Percentiles rank a stretch among this genome's conserved stretches.
Conservation (phyloP, 1,284 basidiomycete species). For the Ceratorhiza oryzae-sativae region DNA sequence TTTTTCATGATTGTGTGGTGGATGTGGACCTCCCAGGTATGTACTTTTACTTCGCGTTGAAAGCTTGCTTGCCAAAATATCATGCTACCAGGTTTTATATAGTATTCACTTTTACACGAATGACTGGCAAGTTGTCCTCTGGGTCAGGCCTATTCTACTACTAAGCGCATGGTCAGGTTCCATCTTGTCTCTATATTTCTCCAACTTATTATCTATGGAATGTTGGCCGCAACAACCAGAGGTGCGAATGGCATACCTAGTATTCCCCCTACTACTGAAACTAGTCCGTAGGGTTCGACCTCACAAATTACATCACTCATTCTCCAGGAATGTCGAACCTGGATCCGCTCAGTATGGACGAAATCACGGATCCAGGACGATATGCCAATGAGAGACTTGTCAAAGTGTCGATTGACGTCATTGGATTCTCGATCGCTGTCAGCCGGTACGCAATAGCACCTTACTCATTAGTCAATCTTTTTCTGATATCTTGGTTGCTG, state of each 20-base stretch:
- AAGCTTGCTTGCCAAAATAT: neutral
- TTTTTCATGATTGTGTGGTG: constrained; percentile 25
- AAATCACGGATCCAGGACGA: constrained; percentile 3
- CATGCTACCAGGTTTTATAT: neutral
- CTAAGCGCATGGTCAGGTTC: neutral
- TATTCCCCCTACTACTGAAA: neutral
- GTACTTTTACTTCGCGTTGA: neutral
- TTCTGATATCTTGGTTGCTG: neutral
- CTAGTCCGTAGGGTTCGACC: neutral
- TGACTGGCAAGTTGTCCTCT: neutral
- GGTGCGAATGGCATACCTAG: neutral
- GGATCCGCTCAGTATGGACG: neutral
- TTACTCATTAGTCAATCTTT: too few species aligned
- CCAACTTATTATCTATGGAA: constrained; percentile 21
- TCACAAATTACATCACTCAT: constrained; percentile 19
- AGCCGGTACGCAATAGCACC: constrained; percentile 10
- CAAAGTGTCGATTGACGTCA: neutral
- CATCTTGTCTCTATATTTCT: constrained; percentile 9
- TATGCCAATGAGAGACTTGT: neutral
- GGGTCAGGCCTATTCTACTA: too few species aligned
- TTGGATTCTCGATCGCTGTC: constrained; percentile 2
- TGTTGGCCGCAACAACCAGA: constrained; percentile 8
- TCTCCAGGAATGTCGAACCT: constrained; percentile 10
- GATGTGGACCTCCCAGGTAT: constrained; percentile 25
- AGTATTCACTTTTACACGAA: constrained; percentile 23